Conservation (phyloP, 208 protist species). For the Jaenimonas drosophilae region DNA sequence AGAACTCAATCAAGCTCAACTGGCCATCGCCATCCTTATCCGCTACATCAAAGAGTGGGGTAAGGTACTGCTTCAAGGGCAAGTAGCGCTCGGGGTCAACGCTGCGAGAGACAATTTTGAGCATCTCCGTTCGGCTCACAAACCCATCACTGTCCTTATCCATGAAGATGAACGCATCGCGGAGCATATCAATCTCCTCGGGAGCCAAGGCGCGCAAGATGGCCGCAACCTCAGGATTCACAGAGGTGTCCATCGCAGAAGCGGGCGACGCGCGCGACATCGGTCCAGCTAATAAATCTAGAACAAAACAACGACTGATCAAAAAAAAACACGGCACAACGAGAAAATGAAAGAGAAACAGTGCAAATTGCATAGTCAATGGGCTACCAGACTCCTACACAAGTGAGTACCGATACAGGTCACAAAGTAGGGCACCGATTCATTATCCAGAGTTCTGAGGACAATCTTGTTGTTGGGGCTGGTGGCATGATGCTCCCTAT, state of each 20-base stretch:
- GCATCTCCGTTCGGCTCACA: constrained; percentile 39
- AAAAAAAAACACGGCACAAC: background rate
- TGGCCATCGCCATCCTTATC: constrained; percentile 59
- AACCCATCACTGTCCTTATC: constrained; percentile 74
- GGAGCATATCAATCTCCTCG: constrained; percentile 85
- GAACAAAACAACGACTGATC: background rate
- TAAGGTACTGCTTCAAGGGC: constrained; percentile 45
- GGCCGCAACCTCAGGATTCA: constrained; percentile 13
- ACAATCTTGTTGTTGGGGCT: no score
- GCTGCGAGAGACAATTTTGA: constrained; percentile 23
- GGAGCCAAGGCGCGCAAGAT: constrained; percentile 35
- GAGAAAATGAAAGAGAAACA: no score
- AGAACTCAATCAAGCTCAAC: constrained; percentile 66
- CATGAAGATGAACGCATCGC: constrained; percentile 84
- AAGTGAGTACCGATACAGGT: no score
- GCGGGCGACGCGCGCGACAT: no score
- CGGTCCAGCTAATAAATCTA: no score
- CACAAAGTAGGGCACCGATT: no score
- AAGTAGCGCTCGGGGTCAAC: constrained; percentile 41
- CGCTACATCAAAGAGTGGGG: constrained; percentile 58
- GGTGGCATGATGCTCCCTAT: no score
- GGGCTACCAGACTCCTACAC: no score
- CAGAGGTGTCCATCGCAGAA: constrained; percentile 2
- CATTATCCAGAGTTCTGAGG: no score
- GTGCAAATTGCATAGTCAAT: no score